Conservation (phyloP, 2,329 filamentous ascomycete genomes). For the Aspergillus pseudoterreus region DNA sequence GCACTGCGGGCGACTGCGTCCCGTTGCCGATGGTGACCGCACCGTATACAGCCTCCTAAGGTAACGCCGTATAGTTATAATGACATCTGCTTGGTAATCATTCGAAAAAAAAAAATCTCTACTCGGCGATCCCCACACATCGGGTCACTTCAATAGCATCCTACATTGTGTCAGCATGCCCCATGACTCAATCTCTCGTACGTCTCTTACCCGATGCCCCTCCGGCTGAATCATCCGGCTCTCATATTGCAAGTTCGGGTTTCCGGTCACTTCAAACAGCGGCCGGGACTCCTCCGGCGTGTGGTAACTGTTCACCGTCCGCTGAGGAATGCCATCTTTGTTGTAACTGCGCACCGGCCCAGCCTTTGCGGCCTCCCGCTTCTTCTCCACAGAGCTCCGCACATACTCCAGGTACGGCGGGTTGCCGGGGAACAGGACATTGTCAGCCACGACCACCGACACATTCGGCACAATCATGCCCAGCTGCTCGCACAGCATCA, state of each 20-base stretch:
- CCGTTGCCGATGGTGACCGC: constrained; percentile 9
- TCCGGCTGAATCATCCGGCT: constrained; percentile 42
- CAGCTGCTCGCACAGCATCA: constrained; percentile 73
- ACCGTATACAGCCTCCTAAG: neutral
- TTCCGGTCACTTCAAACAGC: constrained; percentile 43
- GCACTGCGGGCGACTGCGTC: neutral
- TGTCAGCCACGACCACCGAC: constrained; percentile 41
- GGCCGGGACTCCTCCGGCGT: constrained; percentile 22
- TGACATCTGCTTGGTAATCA: neutral
- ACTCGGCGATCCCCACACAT: constrained; percentile 25
- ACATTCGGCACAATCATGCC: constrained; percentile 59
- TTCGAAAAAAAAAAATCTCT: neutral
- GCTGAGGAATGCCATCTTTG: constrained; percentile 17
- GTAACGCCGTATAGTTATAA: neutral
- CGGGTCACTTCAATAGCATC: constrained; percentile 31
- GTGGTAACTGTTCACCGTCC: constrained; percentile 19
- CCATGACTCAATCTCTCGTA: neutral
- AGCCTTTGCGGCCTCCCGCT: constrained; percentile 45
- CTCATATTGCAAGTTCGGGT: constrained; percentile 64
- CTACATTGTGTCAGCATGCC: constrained; percentile 12
- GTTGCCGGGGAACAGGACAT: constrained; percentile 43
- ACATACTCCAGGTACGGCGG: constrained; percentile 60
- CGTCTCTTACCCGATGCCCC: constrained; percentile 21
- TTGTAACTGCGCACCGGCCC: constrained; percentile 16
- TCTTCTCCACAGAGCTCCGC: constrained; percentile 60